Percentiles rank a stretch among this genome's conserved stretches.
Conservation (phyloP, 805 yeast genomes). For the Scheffersomyces spartinae region DNA sequence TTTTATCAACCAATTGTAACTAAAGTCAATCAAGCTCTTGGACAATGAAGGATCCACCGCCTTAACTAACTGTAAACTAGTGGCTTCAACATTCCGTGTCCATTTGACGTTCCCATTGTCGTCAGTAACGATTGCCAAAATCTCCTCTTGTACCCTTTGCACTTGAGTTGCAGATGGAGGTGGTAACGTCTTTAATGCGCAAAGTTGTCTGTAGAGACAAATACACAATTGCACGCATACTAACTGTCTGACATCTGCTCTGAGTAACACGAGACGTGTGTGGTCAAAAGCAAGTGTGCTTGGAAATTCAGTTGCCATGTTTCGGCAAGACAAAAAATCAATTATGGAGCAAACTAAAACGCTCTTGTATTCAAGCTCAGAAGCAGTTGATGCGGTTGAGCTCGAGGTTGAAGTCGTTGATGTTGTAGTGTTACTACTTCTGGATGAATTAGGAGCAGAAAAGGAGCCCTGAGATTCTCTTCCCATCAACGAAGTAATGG, state of each 20-base stretch:
- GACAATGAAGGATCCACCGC: conserved; percentile 21
- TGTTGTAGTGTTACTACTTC: too few relatives aligned
- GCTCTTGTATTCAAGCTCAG: conserved; percentile 18
- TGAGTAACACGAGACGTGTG: conserved; percentile 58
- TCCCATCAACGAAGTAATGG: background rate
- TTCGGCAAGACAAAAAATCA: conserved; percentile 61
- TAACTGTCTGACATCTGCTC: conserved; percentile 80
- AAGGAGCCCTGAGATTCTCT: background rate
- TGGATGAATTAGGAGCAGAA: too few relatives aligned
- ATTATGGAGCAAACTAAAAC: conserved; percentile 42
- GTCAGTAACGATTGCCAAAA: conserved; percentile 71
- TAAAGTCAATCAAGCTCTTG: conserved; percentile 41
- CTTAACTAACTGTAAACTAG: conserved; percentile 57
- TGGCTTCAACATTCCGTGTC: conserved; percentile 70
- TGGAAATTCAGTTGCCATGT: conserved; percentile 76
- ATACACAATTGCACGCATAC: conserved; percentile 70
- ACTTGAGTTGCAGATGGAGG: conserved; percentile 23
- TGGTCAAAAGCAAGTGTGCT: conserved; percentile 77
- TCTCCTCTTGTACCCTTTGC: conserved; percentile 35
- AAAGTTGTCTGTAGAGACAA: conserved; percentile 61
- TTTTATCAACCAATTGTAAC: conserved; percentile 68
- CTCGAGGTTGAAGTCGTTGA: conserved; percentile 3
- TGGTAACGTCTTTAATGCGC: conserved; percentile 18
- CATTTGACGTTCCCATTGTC: conserved; percentile 82
- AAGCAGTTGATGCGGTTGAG: conserved; percentile 7